phyloP scores from a whole-genome alignment of 306 rosid genomes.

The Abrus precatorius region DNA sequence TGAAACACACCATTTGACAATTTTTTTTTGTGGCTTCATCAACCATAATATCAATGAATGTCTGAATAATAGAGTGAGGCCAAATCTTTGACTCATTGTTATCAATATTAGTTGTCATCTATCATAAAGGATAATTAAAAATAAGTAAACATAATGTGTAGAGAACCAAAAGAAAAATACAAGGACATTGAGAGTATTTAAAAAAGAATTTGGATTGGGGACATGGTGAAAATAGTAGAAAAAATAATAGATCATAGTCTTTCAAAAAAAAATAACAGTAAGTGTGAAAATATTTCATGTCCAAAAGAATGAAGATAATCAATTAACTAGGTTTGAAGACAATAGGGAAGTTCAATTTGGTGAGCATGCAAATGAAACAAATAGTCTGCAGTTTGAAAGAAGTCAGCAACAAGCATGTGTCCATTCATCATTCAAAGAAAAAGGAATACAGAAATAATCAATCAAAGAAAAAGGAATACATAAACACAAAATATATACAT shows the following conservation, averaged over 20 bases:
- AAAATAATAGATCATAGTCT: conserved; percentile 4
- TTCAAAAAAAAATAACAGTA: conserved; percentile 34
- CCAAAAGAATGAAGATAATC: conserved; percentile 45
- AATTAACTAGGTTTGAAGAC: conserved; percentile 46
- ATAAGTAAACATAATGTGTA: no score
- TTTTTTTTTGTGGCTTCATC: no score
- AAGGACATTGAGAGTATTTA: no score
- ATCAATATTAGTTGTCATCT: no score
- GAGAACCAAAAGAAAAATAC: no score
- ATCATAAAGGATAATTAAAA: no score
- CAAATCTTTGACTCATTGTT: no score
- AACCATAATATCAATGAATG: no score
- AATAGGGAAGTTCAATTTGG: conserved; percentile 46
- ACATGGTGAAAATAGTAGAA: no score
- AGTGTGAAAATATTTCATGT: conserved; percentile 45
- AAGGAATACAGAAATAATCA: conserved; percentile 45
- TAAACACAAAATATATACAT: background rate
- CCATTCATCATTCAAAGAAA: conserved; percentile 41
- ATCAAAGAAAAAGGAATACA: conserved; percentile 47
- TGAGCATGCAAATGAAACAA: conserved; percentile 48
- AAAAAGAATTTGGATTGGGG: no score
- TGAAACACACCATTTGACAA: no score
- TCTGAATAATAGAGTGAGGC: no score
- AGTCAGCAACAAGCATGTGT: conserved; percentile 44
- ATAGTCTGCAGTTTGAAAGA: conserved; percentile 22